Conservation (phyloP, 2,329 filamentous ascomycete genomes). For the Nothomitra cinnamomea region DNA sequence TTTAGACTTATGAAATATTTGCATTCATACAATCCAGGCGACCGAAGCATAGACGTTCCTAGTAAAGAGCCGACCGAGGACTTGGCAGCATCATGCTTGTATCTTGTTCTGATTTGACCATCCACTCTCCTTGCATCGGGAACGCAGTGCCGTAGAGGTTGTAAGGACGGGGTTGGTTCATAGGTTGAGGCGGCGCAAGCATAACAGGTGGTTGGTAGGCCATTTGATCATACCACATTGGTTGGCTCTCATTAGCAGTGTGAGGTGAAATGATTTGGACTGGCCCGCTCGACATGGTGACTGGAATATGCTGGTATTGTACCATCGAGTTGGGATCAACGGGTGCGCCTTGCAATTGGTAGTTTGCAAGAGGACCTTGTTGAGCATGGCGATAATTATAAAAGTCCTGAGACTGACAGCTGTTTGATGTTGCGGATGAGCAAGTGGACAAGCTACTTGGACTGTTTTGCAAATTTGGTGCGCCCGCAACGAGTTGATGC, state of each 20-base stretch:
- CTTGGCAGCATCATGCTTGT: slow-evolving; percentile 1
- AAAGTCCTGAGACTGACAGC: slow-evolving; percentile 1
- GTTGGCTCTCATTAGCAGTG: background rate
- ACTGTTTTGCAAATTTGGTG: slow-evolving; percentile 4
- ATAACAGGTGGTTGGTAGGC: slow-evolving; percentile 1
- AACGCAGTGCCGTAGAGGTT: background rate
- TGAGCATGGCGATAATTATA: slow-evolving; percentile 1
- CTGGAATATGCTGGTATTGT: slow-evolving; percentile 1
- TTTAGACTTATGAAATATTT: background rate
- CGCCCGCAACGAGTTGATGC: slow-evolving; percentile 5
- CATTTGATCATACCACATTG: slow-evolving; percentile 2
- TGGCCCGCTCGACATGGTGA: slow-evolving; percentile 2
- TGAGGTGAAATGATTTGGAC: background rate
- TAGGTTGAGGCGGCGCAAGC: slow-evolving; percentile 1
- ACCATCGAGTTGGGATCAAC: background rate
- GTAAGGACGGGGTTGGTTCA: background rate
- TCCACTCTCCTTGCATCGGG: background rate
- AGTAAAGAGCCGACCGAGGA: background rate
- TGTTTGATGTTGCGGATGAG: slow-evolving; percentile 2
- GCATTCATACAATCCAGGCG: background rate
- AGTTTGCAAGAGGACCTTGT: background rate
- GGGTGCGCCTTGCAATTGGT: background rate
- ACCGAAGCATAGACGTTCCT: background rate
- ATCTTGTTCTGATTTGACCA: slow-evolving; percentile 2
- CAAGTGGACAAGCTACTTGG: slow-evolving; percentile 2